A percentile compares a stretch with the other conserved stretches of the same genome.
phyloP scores from a whole-genome alignment of 75 land plant genomes.

The Azolla pinnata region DNA sequence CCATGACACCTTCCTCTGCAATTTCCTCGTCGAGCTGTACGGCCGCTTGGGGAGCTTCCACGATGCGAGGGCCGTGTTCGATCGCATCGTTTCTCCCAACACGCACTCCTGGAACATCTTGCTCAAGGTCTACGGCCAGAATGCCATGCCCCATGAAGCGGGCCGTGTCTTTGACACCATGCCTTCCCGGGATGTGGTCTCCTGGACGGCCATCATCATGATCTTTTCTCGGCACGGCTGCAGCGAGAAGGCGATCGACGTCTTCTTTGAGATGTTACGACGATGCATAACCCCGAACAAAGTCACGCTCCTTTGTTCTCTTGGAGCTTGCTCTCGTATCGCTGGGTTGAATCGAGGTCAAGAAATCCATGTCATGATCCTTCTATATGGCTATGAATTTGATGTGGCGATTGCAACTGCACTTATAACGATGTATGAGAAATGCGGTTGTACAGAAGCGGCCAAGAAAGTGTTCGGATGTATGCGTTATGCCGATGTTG shows the following conservation, averaged over 20 bases:
- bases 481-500: not conserved
- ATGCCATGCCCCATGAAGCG: slow-evolving; percentile 5
- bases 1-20: slow-evolving; percentile 1
- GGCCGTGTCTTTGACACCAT: slow-evolving; percentile 9
- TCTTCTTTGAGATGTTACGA: slow-evolving; percentile 9
- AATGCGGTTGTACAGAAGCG: not conserved
- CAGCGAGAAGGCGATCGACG: slow-evolving; percentile 10
- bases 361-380: not conserved
- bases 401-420: not conserved
- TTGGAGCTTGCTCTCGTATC: slow-evolving; percentile 43
- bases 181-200: slow-evolving; percentile 7
- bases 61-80: slow-evolving; percentile 8
- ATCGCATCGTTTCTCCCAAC: not conserved
- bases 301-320: slow-evolving; percentile 27
- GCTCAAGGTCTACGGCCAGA: slow-evolving; percentile 7
- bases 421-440: slow-evolving; percentile 2
- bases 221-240: slow-evolving; percentile 16
- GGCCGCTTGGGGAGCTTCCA: not conserved
- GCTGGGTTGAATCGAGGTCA: not conserved
- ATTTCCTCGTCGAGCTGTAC: slow-evolving; percentile 13
- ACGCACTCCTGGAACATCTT: slow-evolving; percentile 12
- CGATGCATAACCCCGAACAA: slow-evolving; percentile 14
- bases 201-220: slow-evolving; percentile 15
- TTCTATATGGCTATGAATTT: not conserved
- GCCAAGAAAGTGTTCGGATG: not conserved